Base-by-base conservation (phyloP, 2,329 filamentous ascomycete genomes). In the Colletotrichum musicola region DNA sequence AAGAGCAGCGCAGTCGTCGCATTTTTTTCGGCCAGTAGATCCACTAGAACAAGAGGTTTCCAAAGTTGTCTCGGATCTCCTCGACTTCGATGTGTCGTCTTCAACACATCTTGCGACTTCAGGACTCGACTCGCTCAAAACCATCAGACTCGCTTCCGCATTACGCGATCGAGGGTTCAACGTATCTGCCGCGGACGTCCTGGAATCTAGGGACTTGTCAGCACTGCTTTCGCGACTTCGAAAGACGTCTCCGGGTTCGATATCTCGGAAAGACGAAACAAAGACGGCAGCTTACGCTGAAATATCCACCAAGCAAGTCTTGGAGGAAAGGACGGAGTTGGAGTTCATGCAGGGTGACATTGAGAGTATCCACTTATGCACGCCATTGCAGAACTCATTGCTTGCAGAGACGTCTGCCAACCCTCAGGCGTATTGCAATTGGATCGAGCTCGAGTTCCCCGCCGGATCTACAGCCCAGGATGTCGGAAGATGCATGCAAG, bases 321-420 rank as follows among this genome's bases (percentile, higher is more conserved):
- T 69, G 6, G 44, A 47, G 22, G 25, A 50, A n/a, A 42, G 25
- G 13, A 4, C 22, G 14, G 62, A 66, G 9, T 20, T 65, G 9
- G 42, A 18, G 4, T n/a, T 12, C 5, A 5, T n/a, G 14, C 25
- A 44, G 27, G 20, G 13, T 4, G 38, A 58, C 10, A 70, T 83
- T 10, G 79, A 84, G 40, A 78, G 81, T 25, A 74, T 90, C n/a
- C 76, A 85, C 18, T 85, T 85, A 4, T 96, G 93, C 76, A 95
- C 90, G 4, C 86, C 90, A 14, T 83, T 96, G 10, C 95, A 98
- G 74, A 81, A 86, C 18, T 90, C 93, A 1, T 97, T 97, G 93
- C 83, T 97, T 16, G 84, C 88, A 0, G 93, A 97, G 79, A 95
- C 93, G 0, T 78, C 84, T 3, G 83, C 81, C 18, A 83, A 90